Evolutionary conservation across 352 stramenopile species (phyloP).

Genomic region (Phytophthora pseudosyringae): DNA sequence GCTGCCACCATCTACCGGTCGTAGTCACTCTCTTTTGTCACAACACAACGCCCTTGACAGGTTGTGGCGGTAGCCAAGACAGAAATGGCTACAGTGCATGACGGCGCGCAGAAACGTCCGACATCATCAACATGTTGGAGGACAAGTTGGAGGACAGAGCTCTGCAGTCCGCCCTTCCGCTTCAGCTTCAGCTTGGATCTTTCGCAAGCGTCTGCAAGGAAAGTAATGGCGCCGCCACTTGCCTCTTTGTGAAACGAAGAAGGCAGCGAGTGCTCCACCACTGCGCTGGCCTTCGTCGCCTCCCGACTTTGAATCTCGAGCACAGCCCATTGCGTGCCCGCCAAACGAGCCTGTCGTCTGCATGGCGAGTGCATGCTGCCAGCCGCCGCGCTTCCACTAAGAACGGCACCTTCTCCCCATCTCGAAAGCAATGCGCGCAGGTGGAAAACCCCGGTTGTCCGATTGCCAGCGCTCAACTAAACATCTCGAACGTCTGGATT

Average conservation of each 20-base stretch:
- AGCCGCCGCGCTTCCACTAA: neutral
- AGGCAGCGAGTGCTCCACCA: no score
- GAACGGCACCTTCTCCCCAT: constrained; percentile 25
- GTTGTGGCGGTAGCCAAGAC: constrained; percentile 21
- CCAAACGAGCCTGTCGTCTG: constrained; percentile 27
- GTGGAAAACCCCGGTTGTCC: constrained; percentile 26
- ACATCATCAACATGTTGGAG: constrained; percentile 10
- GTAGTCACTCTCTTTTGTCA: constrained; percentile 1
- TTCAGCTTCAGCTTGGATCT: constrained; percentile 15
- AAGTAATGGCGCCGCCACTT: constrained; percentile 6
- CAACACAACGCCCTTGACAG: neutral
- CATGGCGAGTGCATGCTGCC: constrained; percentile 2
- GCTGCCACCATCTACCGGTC: constrained; percentile 4
- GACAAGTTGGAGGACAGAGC: neutral
- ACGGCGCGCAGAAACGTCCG: neutral
- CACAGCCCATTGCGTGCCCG: constrained; percentile 6
- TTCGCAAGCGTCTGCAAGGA: constrained; percentile 9
- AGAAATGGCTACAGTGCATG: constrained; percentile 25
- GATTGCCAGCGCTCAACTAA: constrained; percentile 10
- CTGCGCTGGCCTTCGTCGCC: constrained; percentile 1
- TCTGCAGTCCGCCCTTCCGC: neutral
- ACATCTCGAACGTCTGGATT: constrained; percentile 24
- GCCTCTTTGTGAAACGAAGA: neutral
- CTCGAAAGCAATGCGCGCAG: constrained; percentile 3
- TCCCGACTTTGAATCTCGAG: constrained; percentile 17